Conservation (phyloP, 1,284 basidiomycete species). For the Ceratobasidium sp. region DNA sequence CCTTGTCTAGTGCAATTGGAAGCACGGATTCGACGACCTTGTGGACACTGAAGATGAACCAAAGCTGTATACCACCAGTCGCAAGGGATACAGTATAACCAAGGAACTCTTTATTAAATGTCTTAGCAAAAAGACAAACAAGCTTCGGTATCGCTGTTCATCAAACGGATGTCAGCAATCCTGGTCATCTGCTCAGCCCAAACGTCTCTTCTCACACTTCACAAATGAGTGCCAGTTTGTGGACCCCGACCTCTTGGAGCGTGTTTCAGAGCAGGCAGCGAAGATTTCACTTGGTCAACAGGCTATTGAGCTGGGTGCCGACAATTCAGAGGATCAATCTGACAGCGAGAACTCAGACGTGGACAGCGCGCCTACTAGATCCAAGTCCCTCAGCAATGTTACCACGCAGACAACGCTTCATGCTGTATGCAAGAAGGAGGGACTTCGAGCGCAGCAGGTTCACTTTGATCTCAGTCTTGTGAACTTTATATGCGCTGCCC, state of each 20-base stretch:
- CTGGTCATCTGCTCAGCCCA: neutral
- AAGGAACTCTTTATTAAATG: slow-evolving; percentile 18
- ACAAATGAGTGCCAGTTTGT: neutral
- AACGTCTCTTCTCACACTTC: neutral
- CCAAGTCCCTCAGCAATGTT: no score
- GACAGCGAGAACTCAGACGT: neutral
- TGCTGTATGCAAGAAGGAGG: neutral
- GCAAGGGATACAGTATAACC: neutral
- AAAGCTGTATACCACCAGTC: slow-evolving; percentile 13
- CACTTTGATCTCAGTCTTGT: slow-evolving; percentile 17
- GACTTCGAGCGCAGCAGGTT: slow-evolving; percentile 4
- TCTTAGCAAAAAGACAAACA: neutral
- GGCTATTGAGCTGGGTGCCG: neutral
- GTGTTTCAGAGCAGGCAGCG: neutral
- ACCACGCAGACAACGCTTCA: neutral
- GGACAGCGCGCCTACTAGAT: no score
- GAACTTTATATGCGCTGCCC: slow-evolving; percentile 10
- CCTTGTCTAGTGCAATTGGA: no score
- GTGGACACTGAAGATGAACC: neutral
- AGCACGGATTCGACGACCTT: slow-evolving; percentile 10
- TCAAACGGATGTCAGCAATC: slow-evolving; percentile 13
- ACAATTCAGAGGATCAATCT: neutral
- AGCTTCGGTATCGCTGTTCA: neutral
- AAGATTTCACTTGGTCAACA: neutral
- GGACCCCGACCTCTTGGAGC: neutral